Conservation (phyloP, 2,329 filamentous ascomycete genomes). For the Arachnomyces sp. region DNA sequence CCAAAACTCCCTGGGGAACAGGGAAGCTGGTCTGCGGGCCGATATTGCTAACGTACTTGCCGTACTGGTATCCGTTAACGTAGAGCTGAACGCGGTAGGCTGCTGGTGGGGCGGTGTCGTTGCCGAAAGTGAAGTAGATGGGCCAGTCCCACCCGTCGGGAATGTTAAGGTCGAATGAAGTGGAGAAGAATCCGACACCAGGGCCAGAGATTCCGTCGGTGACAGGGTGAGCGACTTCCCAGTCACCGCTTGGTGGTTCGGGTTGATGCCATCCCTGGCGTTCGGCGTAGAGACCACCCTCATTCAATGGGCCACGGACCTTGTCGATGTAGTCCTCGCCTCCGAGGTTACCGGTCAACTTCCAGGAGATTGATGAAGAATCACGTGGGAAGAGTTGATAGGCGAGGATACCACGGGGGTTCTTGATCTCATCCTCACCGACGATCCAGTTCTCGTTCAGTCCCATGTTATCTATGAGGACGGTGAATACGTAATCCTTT, state of each 20-base stretch:
- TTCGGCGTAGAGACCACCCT: slow-evolving; percentile 50
- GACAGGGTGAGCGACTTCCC: slow-evolving; percentile 28
- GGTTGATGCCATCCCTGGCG: slow-evolving; percentile 51
- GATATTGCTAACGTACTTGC: slow-evolving; percentile 61
- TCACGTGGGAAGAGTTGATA: slow-evolving; percentile 34
- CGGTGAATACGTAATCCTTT: slow-evolving; percentile 54
- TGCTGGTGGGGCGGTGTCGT: slow-evolving; percentile 51
- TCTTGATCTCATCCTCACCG: slow-evolving; percentile 53
- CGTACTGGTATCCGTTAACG: slow-evolving; percentile 71
- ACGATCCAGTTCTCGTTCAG: slow-evolving; percentile 59
- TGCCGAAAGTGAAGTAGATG: slow-evolving; percentile 44
- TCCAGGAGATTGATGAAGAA: slow-evolving; percentile 41
- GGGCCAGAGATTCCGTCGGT: slow-evolving; percentile 33
- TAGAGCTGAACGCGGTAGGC: slow-evolving; percentile 58
- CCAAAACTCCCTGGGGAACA: slow-evolving; percentile 64
- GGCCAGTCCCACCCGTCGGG: slow-evolving; percentile 50
- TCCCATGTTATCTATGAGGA: slow-evolving; percentile 67
- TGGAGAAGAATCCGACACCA: slow-evolving; percentile 47
- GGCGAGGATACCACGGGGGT: slow-evolving; percentile 48
- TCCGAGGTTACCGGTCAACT: slow-evolving; percentile 52
- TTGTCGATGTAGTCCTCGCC: slow-evolving; percentile 49
- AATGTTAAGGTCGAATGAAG: slow-evolving; percentile 45
- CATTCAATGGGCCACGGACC: slow-evolving; percentile 49
- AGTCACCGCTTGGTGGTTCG: slow-evolving; percentile 30
- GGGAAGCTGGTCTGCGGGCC: slow-evolving; percentile 66